Percentiles rank a stretch among this genome's conserved stretches.
These are phyloP conservation scores for Pythium aristosporum DNA, from an alignment of 352 stramenopile species.

Conservation along the genomic window DNA sequence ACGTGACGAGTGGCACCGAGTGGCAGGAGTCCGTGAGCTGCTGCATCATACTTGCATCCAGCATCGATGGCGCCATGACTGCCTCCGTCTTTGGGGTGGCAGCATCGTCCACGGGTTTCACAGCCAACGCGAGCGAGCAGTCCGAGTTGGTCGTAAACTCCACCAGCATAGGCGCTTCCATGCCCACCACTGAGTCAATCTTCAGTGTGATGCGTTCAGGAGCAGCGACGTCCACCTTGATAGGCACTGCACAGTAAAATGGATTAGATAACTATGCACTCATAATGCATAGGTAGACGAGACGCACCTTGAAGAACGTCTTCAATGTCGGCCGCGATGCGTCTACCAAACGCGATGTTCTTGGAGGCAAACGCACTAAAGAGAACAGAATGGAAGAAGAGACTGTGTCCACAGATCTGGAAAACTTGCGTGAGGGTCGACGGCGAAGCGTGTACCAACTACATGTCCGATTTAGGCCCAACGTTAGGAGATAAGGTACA, in stretches of 20 bases:
- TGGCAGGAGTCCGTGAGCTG: slow-evolving; percentile 59
- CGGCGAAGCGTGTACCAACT: slow-evolving; percentile 63
- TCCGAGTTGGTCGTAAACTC: slow-evolving; percentile 67
- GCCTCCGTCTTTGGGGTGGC: slow-evolving; percentile 22
- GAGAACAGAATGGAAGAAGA: slow-evolving; percentile 86
- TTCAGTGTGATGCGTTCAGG: slow-evolving; percentile 82
- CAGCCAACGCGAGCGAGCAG: slow-evolving; percentile 57
- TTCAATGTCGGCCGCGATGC: slow-evolving; percentile 59
- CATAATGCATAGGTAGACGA: not conserved
- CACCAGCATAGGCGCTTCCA: slow-evolving; percentile 63
- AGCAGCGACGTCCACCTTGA: slow-evolving; percentile 82
- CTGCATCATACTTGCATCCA: slow-evolving; percentile 45
- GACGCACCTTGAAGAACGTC: slow-evolving; percentile 56
- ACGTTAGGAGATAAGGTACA: not conserved
- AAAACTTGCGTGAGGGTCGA: slow-evolving; percentile 64
- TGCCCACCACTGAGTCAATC: slow-evolving; percentile 50
- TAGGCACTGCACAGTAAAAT: slow-evolving; percentile 38
- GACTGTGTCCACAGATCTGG: slow-evolving; percentile 77
- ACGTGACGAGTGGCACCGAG: slow-evolving; percentile 78
- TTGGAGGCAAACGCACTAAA: slow-evolving; percentile 71
- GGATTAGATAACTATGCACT: not conserved
- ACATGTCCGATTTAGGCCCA: not conserved
- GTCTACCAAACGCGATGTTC: slow-evolving; percentile 70
- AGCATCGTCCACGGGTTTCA: slow-evolving; percentile 55
- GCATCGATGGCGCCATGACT: slow-evolving; percentile 25